A percentile compares a stretch with the other conserved stretches of the same genome.
These are phyloP conservation scores for Lasiosphaeriaceae sp. DNA, from an alignment of 495 filamentous ascomycete genomes.

Conservation along the genomic window DNA sequence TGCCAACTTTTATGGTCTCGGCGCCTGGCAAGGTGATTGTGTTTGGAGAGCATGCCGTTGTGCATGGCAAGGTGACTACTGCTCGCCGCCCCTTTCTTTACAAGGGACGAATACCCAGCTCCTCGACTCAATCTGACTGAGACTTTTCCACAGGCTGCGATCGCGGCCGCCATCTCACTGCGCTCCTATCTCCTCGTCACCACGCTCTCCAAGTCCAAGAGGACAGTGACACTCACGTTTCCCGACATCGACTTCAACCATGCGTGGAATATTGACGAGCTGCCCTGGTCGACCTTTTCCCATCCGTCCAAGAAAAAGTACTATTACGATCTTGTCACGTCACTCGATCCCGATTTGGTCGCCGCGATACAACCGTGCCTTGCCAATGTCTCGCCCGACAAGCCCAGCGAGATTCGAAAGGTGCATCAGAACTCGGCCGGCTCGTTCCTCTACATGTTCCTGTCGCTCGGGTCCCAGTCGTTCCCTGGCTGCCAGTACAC, in stretches of 20 bases:
- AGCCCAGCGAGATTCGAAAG: constrained; percentile 64
- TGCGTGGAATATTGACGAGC: constrained; percentile 83
- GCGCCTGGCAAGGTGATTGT: constrained; percentile 97
- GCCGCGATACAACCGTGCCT: constrained; percentile 75
- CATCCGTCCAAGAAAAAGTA: constrained; percentile 81
- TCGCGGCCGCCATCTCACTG: constrained; percentile 89
- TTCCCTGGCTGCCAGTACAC: constrained; percentile 84
- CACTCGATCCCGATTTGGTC: constrained; percentile 77
- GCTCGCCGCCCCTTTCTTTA: not conserved
- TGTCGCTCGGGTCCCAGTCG: constrained; percentile 74
- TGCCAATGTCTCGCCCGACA: constrained; percentile 58
- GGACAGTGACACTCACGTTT: constrained; percentile 81
- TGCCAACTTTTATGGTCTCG: constrained; percentile 94
- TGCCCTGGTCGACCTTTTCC: constrained; percentile 81
- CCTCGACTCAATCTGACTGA: not conserved
- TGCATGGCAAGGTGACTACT: constrained; percentile 74
- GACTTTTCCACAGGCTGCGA: constrained; percentile 58
- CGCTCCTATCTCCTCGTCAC: constrained; percentile 95
- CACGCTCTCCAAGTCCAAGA: constrained; percentile 77
- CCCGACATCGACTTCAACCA: constrained; percentile 82
- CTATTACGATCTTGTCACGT: constrained; percentile 83
- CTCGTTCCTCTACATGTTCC: constrained; percentile 88
- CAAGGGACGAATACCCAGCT: not conserved
- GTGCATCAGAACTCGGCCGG: constrained; percentile 75
- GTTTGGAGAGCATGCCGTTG: constrained; percentile 94